These are phyloP conservation scores for Fusarium sp. DNA, from an alignment of 2,329 filamentous ascomycete species.

Conservation along the genomic window DNA sequence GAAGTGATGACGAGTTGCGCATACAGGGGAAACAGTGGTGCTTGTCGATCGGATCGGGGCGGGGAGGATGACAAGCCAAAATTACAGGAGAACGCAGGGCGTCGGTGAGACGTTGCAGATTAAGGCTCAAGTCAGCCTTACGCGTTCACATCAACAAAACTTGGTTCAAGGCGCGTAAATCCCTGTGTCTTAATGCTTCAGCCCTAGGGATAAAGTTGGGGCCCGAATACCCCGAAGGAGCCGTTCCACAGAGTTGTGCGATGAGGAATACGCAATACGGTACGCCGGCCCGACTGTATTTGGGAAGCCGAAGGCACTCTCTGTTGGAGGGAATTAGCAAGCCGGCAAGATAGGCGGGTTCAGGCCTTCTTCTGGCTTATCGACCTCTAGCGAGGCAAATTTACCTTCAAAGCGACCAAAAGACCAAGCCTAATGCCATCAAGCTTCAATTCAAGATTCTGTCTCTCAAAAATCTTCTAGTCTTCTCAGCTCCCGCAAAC, in stretches of 20 bases:
- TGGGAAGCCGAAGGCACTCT: background rate
- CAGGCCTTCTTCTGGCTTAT: background rate
- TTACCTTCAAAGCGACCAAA: background rate
- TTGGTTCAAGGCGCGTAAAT: background rate
- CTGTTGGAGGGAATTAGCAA: background rate
- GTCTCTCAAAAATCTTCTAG: background rate
- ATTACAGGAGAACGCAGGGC: background rate
- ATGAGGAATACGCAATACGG: background rate
- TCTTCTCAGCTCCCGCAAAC: background rate
- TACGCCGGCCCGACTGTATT: background rate
- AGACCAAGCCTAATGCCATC: background rate
- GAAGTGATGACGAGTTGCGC: background rate
- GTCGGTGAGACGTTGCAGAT: background rate
- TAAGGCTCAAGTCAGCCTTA: slow-evolving; percentile 1
- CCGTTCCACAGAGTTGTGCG: background rate
- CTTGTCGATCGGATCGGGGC: background rate
- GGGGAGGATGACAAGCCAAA: background rate
- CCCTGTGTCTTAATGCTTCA: background rate
- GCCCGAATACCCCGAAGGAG: background rate
- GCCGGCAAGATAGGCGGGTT: background rate
- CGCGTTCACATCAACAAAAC: background rate
- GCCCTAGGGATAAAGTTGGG: background rate
- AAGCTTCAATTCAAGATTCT: background rate
- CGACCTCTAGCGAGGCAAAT: background rate
- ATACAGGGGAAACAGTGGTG: background rate